Evolutionary conservation across 345 rosid genomes (phyloP), one percentile per base, ranked within the genome.

Genomic region (Leavenworthia alabamica): DNA sequence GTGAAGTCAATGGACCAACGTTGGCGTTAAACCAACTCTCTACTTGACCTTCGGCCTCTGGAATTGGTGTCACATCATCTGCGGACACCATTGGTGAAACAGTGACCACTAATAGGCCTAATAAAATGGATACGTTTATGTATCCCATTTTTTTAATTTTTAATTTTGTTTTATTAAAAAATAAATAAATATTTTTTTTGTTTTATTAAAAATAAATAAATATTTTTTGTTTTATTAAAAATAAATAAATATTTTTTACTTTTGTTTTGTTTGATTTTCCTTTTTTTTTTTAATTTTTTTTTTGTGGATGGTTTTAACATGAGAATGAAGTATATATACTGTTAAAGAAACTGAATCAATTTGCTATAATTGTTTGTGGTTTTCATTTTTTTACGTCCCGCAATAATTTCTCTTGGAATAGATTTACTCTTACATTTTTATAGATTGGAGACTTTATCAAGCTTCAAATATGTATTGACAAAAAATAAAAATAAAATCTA

Each of bases 11-110:
- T 6, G 53, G 62, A 71, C 42, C 56, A 1, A 86, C 79, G 22
- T 77, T 64, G 47, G 46, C 11, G 0, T 7, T 5, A 63, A 86
- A 82, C 95, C 88, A 86, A 6, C 17, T 2, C 15, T 7, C 33
- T 22, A 82, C 29, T 33, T 40, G 47, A 5, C 67, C 10, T 22
- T 56, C 64, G 14, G 60, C 60, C 1, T 72, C 72, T 0, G 95
- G 90, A 8, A 86, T 72, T 19, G 64, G 75, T 1, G 55, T 26
- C 3, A 9, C 39, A 31, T 77, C 78, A 11, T 68, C 72, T 10
- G 66, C 70, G 0, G 32, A 56, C 46, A 64, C 75, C 60, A 57
- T 3, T 2, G 70, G 64, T 49, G 70, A 11, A 13, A 64, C 60
- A 32, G 57, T 41, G 7, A 50, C 66, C 65, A 57, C 54, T 7